Percentiles rank a stretch among this genome's conserved stretches.
Evolutionary conservation across 441 rosid species (phyloP).

Genomic region (Mallotus repandus): DNA sequence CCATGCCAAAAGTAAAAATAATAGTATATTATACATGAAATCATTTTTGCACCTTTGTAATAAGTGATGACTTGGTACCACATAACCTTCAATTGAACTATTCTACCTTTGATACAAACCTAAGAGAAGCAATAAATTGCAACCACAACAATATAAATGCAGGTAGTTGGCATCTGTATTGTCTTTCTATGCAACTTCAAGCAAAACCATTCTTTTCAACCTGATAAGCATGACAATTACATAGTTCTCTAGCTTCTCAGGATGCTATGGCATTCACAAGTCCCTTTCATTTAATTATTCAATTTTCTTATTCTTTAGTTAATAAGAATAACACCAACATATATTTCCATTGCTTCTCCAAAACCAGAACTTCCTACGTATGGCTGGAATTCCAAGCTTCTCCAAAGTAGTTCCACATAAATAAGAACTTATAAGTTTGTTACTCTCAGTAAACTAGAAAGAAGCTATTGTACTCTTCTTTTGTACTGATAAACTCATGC

Average conservation of each 20-base stretch:
- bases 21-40: too few species aligned
- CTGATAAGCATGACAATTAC: background rate
- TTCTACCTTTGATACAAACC: background rate
- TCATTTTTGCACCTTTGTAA: background rate
- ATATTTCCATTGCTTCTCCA: background rate
- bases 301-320: background rate
- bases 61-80: too few species aligned
- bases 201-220: background rate
- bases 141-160: background rate
- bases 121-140: background rate
- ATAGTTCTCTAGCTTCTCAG: slow-evolving; percentile 5
- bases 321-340: background rate
- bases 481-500: background rate
- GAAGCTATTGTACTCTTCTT: background rate
- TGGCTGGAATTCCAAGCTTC: background rate
- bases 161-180: too few species aligned
- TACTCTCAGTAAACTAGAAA: background rate
- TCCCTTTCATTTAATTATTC: background rate
- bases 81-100: background rate
- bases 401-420: background rate
- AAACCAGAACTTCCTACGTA: background rate
- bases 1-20: background rate
- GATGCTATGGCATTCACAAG: background rate
- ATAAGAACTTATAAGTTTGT: background rate
- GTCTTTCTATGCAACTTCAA: too few species aligned